Conservation (phyloP, 2,329 filamentous ascomycete genomes). For the Akanthomyces lecanii region DNA sequence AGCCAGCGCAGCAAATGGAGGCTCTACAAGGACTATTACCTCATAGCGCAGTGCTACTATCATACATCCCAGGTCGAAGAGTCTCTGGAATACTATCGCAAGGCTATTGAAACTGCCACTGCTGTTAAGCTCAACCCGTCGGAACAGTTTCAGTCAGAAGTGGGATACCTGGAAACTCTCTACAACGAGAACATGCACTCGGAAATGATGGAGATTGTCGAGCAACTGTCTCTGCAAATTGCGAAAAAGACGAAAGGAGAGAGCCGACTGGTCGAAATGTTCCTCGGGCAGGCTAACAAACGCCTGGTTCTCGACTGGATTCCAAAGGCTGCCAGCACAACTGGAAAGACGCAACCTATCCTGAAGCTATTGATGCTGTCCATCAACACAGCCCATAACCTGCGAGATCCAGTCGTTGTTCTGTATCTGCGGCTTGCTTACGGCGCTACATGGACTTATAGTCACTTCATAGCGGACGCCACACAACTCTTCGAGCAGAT, state of each 20-base stretch:
- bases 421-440: slow-evolving; percentile 36
- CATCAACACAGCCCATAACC: slow-evolving; percentile 30
- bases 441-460: slow-evolving; percentile 33
- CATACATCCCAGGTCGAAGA: slow-evolving; percentile 30
- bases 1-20: slow-evolving; percentile 34
- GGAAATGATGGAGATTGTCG: slow-evolving; percentile 33
- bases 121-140: slow-evolving; percentile 25
- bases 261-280: slow-evolving; percentile 32
- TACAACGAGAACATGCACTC: slow-evolving; percentile 34
- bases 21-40: slow-evolving; percentile 37
- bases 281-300: slow-evolving; percentile 33
- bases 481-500: slow-evolving; percentile 34
- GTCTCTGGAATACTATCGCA: slow-evolving; percentile 34
- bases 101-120: slow-evolving; percentile 31
- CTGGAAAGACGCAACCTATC: slow-evolving; percentile 28
- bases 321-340: slow-evolving; percentile 37
- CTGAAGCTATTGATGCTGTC: slow-evolving; percentile 28
- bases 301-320: slow-evolving; percentile 36
- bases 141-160: slow-evolving; percentile 36
- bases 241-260: slow-evolving; percentile 24
- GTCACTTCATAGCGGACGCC: slow-evolving; percentile 32
- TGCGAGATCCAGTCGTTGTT: slow-evolving; percentile 34
- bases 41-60: slow-evolving; percentile 36
- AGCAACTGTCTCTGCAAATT: slow-evolving; percentile 28
- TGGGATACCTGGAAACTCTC: slow-evolving; percentile 34